phyloP scores from a whole-genome alignment of 2,329 filamentous ascomycete species.

The Ceratocystis ficicola region DNA sequence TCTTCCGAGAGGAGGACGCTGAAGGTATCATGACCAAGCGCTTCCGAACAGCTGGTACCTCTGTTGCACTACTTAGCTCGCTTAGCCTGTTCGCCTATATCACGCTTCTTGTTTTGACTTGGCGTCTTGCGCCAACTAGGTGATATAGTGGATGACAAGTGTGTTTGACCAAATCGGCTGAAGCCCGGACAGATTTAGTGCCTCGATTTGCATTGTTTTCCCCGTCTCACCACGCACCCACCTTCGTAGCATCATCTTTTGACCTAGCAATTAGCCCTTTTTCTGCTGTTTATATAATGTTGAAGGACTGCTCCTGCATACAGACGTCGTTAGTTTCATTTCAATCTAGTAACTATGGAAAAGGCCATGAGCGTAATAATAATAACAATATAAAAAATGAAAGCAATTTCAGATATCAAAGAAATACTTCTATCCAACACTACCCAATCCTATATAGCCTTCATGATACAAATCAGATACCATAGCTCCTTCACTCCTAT shows the following conservation, averaged over 20 bases:
- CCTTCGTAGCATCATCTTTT: too few relatives aligned
- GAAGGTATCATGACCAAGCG: slow-evolving; percentile 35
- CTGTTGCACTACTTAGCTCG: slow-evolving; percentile 44
- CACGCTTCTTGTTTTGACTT: slow-evolving; percentile 44
- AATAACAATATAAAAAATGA: not conserved
- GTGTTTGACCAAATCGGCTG: too few relatives aligned
- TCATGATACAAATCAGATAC: too few relatives aligned
- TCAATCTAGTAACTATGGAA: not conserved
- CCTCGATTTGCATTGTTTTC: too few relatives aligned
- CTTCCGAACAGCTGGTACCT: slow-evolving; percentile 54
- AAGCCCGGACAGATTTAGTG: too few relatives aligned
- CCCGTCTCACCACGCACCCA: too few relatives aligned
- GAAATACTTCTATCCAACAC: too few relatives aligned
- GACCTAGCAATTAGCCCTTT: too few relatives aligned
- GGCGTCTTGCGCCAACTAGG: slow-evolving; percentile 27
- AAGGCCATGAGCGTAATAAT: not conserved
- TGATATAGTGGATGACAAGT: not conserved
- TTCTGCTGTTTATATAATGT: not conserved
- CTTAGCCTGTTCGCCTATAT: slow-evolving; percentile 48
- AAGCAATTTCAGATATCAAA: too few relatives aligned
- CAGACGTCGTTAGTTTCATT: not conserved
- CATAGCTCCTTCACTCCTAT: too few relatives aligned
- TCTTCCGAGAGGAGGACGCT: slow-evolving; percentile 49
- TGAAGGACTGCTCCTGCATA: not conserved
- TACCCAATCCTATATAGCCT: too few relatives aligned